Evolutionary conservation across 2,329 filamentous ascomycete species (phyloP), one percentile per base, ranked within the genome.

Genomic region (Xylogone sp.): DNA sequence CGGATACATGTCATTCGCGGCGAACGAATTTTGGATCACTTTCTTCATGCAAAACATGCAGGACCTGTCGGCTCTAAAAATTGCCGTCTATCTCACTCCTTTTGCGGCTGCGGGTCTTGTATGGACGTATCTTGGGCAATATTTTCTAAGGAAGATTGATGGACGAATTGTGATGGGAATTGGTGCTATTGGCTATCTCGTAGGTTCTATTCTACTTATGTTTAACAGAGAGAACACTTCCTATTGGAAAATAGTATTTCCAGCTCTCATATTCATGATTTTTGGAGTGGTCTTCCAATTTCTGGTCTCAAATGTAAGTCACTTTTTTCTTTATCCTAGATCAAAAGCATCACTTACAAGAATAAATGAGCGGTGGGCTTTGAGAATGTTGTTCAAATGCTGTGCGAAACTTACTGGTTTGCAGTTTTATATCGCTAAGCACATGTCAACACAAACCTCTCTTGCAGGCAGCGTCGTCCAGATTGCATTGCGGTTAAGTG

Each of bases 281-380:
- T 70, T 86, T 3, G 85, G 85, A 1, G 83, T 83, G 0, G 86
- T 88, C 61, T 78, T 88, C 29, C 79, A 87, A 52, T 88, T 87
- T 65, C 86, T 87, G 53, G 84, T 88, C 20, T 78, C 81, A 3
- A 88, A 88, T 59, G 79, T 83, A 63, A 59, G 77, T 68, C 13
- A 34, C 27, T n/a, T 18, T 31, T 22, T 22, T 42, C 45, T 9
- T 6, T n/a, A n/a, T n/a, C n/a, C n/a, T n/a, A n/a, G n/a, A n/a
- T n/a, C n/a, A n/a, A n/a, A n/a, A n/a, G n/a, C n/a, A n/a, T n/a
- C n/a, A n/a, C n/a, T n/a, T n/a, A n/a, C n/a, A n/a, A n/a, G n/a
- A n/a, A n/a, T n/a, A n/a, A n/a, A n/a, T n/a, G n/a, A n/a, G n/a
- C n/a, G n/a, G n/a, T n/a, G n/a, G n/a, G n/a, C n/a, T n/a, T n/a